Percentiles rank a stretch among this genome's conserved stretches.
These are phyloP conservation scores for Starmera dryadoides DNA, from an alignment of 805 yeast genomes.

Conservation along the genomic window DNA sequence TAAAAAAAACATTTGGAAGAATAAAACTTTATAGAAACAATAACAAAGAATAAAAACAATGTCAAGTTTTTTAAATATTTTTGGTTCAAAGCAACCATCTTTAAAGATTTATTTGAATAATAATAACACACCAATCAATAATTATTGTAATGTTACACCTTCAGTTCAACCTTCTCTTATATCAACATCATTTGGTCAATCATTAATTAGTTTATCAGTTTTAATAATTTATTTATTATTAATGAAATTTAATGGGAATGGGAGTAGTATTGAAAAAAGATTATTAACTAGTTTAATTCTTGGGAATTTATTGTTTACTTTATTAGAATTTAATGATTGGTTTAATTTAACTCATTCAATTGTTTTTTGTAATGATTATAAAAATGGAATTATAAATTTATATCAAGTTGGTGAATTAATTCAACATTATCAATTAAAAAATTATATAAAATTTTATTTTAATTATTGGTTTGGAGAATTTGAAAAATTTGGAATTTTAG, in stretches of 20 bases:
- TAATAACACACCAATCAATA: slow-evolving; percentile 19
- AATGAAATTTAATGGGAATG: slow-evolving; percentile 2
- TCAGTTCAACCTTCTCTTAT: slow-evolving; percentile 17
- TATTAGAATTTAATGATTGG: slow-evolving; percentile 17
- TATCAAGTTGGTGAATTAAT: slow-evolving; percentile 17
- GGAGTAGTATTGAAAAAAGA: slow-evolving; percentile 17
- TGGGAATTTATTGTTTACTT: slow-evolving; percentile 12
- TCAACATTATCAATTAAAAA: slow-evolving; percentile 12
- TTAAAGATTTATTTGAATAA: neutral
- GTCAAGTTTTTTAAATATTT: no score
- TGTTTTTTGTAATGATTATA: slow-evolving; percentile 20
- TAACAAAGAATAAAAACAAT: no score
- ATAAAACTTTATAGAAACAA: no score
- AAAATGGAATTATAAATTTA: slow-evolving; percentile 17
- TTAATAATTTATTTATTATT: slow-evolving; percentile 8
- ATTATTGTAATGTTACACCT: slow-evolving; percentile 16
- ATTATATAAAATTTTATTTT: slow-evolving; percentile 2
- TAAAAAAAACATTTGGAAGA: no score
- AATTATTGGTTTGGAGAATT: neutral
- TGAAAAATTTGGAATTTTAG: slow-evolving; percentile 7
- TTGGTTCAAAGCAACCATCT: neutral
- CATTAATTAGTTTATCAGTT: slow-evolving; percentile 9
- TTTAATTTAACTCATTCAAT: slow-evolving; percentile 16
- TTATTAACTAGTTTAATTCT: slow-evolving; percentile 13
- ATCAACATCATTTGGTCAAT: slow-evolving; percentile 18